Percentiles rank a stretch among this genome's conserved stretches.
These are phyloP conservation scores for Babesia sp. DNA, from an alignment of 169 alveolate genomes.

Conservation along the genomic window DNA sequence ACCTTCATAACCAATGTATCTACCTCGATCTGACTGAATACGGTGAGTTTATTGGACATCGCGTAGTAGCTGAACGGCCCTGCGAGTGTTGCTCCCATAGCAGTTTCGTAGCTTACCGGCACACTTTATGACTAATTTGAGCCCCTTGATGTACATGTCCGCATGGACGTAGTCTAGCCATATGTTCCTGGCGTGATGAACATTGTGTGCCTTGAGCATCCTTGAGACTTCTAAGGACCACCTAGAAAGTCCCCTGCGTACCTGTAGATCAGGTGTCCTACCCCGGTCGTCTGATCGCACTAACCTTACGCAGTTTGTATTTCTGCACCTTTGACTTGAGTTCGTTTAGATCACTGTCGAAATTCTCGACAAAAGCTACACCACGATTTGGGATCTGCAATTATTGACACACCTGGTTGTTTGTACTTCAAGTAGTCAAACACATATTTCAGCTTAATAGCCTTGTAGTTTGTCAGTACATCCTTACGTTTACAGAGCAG, in stretches of 20 bases:
- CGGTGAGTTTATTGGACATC: slow-evolving; percentile 56
- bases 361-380: slow-evolving; percentile 34
- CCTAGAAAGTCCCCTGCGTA: slow-evolving; percentile 59
- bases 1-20: slow-evolving; percentile 52
- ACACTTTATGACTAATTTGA: slow-evolving; percentile 68
- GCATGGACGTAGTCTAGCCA: slow-evolving; percentile 71
- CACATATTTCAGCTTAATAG: slow-evolving; percentile 69
- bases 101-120: slow-evolving; percentile 27
- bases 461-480: slow-evolving; percentile 68
- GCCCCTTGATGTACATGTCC: slow-evolving; percentile 69
- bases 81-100: not conserved
- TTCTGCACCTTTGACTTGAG: slow-evolving; percentile 52
- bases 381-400: not conserved
- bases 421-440: slow-evolving; percentile 68
- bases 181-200: slow-evolving; percentile 66
- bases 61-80: slow-evolving; percentile 82
- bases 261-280: not conserved
- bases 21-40: slow-evolving; percentile 43
- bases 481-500: slow-evolving; percentile 60
- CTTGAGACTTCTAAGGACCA: slow-evolving; percentile 75
- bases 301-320: slow-evolving; percentile 60
- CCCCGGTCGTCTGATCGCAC: not conserved
- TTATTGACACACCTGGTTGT: slow-evolving; percentile 27
- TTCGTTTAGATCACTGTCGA: slow-evolving; percentile 53
- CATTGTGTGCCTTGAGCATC: slow-evolving; percentile 50